Base-by-base conservation (phyloP, 192 early-diverging fungal species). In the Backusella macrospora region DNA sequence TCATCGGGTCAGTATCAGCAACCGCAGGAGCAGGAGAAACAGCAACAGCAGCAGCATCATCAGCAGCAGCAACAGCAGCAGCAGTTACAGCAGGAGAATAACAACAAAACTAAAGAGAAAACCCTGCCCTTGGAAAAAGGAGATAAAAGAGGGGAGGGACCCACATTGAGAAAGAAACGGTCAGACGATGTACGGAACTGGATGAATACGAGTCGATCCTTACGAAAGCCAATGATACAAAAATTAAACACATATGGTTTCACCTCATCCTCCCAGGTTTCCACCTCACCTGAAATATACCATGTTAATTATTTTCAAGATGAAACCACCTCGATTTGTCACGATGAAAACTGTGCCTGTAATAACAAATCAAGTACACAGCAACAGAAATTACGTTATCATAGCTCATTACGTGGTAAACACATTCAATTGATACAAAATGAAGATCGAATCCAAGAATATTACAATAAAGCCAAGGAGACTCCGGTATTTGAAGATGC, bases 101-200 rank as follows among this genome's bases (percentile, higher is more conserved):
- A 34, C 29, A 34, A 34, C 2, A 34, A 34, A 34, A 34, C 29
- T 12, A 23, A 23, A 23, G 52, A 10, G 52, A 23, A 66, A 14
- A 18, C 40, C 0, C 14, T 64, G 62, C 62, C 37, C 26, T 64
- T 64, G 62, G 62, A 38, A 43, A 43, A 18, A 40, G 40, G n/a
- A 66, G 49, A 23, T 3, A 39, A 21, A 59, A 59, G 52, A 34
- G 29, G 29, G 29, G 29, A 34, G 52, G 37, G 37, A 9, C 64
- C 66, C 12, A 63, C 66, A 21, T 21, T 76, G 13, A 39, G 49
- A 59, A 71, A 65, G 18, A 76, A 71, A 42, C 55, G 75, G 34
- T 76, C 75, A 26, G 49, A 49, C 46, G 75, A 76, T 44, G 75
- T 76, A 15, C 62, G 70, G 14, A 66, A 71, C 21, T 76, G 75